Evolutionary conservation across 2,329 filamentous ascomycete species (phyloP).

Genomic region (Zopfia rhizophila): DNA sequence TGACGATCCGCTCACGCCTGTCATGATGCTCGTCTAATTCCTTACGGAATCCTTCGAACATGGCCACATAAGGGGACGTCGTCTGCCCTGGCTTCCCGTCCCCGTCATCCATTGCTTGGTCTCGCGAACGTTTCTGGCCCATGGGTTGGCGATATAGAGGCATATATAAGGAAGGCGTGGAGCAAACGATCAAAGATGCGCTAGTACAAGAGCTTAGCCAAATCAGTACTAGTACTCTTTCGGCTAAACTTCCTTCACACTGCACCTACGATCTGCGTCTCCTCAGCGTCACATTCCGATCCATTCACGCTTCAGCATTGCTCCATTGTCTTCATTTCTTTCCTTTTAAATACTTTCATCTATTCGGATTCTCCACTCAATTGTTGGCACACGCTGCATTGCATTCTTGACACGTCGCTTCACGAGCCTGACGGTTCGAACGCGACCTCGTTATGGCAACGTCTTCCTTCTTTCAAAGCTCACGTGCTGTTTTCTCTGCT

Average conservation of each 20-base stretch:
- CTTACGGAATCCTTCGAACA: conserved; percentile 87
- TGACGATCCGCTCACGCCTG: conserved; percentile 87
- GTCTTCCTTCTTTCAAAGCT: conserved; percentile 46
- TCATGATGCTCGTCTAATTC: conserved; percentile 97
- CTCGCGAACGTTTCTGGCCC: conserved; percentile 48
- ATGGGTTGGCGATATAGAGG: conserved; percentile 28
- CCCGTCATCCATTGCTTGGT: conserved; percentile 49
- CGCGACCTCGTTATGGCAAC: conserved; percentile 35
- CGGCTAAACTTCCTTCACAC: not conserved
- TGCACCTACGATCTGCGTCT: no score
- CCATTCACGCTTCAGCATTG: not conserved
- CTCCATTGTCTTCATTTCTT: no score
- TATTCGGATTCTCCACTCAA: no score
- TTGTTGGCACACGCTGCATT: no score
- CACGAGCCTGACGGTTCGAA: no score
- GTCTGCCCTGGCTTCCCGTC: conserved; percentile 41
- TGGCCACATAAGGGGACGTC: conserved; percentile 64
- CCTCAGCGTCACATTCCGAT: not conserved
- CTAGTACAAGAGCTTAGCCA: conserved; percentile 23
- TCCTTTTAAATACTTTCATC: no score
- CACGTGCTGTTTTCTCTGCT: conserved; percentile 52
- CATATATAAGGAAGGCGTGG: conserved; percentile 23
- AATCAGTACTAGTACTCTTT: not conserved
- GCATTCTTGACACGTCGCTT: no score
- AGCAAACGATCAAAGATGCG: conserved; percentile 33